A percentile compares a stretch with the other conserved stretches of the same genome.
Evolutionary conservation across 495 filamentous ascomycete genomes (phyloP).

Genomic region (Lophiostoma macrostomum): DNA sequence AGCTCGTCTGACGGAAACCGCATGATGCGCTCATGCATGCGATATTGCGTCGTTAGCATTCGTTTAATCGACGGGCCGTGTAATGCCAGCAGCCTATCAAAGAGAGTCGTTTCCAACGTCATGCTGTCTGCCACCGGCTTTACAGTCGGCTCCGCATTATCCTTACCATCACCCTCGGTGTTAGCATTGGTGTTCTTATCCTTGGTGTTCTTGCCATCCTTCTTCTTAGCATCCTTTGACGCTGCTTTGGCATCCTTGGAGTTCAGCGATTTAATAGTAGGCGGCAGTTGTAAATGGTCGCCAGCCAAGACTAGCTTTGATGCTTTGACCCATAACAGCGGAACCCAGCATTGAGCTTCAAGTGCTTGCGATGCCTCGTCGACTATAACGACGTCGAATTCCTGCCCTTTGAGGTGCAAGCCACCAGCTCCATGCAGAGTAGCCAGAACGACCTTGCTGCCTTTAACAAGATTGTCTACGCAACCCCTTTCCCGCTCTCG

Average conservation of each 20-base stretch:
- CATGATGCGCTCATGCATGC: slow-evolving; percentile 97
- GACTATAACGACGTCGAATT: slow-evolving; percentile 91
- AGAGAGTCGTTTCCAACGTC: slow-evolving; percentile 81
- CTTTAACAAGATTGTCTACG: slow-evolving; percentile 67
- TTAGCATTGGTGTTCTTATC: slow-evolving; percentile 8
- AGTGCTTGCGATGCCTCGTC: slow-evolving; percentile 95
- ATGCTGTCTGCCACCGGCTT: slow-evolving; percentile 35
- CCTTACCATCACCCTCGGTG: slow-evolving; percentile 17
- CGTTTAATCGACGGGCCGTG: slow-evolving; percentile 83
- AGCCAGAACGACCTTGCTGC: slow-evolving; percentile 83
- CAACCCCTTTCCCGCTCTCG: slow-evolving; percentile 79
- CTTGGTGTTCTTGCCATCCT: slow-evolving; percentile 25
- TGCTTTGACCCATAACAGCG: slow-evolving; percentile 62
- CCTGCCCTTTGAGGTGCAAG: slow-evolving; percentile 71
- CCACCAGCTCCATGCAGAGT: slow-evolving; percentile 93
- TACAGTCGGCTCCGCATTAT: slow-evolving; percentile 33
- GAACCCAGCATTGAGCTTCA: slow-evolving; percentile 98
- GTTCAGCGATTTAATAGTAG: slow-evolving; percentile 83
- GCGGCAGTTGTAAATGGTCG: slow-evolving; percentile 91
- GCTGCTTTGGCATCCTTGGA: slow-evolving; percentile 44
- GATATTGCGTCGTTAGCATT: slow-evolving; percentile 97
- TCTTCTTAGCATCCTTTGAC: slow-evolving; percentile 26
- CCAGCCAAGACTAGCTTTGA: slow-evolving; percentile 88
- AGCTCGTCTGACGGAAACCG: slow-evolving; percentile 84
- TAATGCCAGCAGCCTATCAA: slow-evolving; percentile 78